A percentile compares a stretch with the other conserved stretches of the same genome.
phyloP scores from a whole-genome alignment of 495 filamentous ascomycete genomes.

The Penicillium robsamsonii region DNA sequence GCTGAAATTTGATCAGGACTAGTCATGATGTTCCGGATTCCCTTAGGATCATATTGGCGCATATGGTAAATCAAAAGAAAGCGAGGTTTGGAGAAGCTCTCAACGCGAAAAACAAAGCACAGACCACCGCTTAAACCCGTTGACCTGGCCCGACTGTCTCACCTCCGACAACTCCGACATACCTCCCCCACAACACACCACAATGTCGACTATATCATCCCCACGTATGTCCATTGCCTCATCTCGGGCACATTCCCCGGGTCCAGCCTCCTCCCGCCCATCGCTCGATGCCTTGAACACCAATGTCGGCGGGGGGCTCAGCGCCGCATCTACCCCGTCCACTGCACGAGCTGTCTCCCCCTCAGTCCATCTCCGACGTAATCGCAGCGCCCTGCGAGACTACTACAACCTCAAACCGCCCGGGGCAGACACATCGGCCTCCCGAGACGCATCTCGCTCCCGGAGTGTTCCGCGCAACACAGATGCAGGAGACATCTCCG shows the following conservation, averaged over 20 bases:
- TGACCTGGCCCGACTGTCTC: constrained; percentile 18
- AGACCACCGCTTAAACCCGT: constrained; percentile 33
- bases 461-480: constrained; percentile 42
- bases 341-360: constrained; percentile 49
- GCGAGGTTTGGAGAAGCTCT: constrained; percentile 3
- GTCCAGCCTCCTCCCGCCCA: constrained; percentile 66
- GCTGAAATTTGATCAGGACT: constrained; percentile 40
- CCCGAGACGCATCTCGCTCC: constrained; percentile 25
- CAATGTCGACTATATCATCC: constrained; percentile 77
- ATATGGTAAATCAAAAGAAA: constrained; percentile 5
- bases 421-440: constrained; percentile 23
- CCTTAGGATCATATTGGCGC: neutral
- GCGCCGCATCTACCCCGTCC: constrained; percentile 49
- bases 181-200: constrained; percentile 15
- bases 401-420: constrained; percentile 84
- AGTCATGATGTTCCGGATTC: constrained; percentile 29
- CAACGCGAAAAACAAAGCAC: constrained; percentile 20
- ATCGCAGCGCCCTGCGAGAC: constrained; percentile 82
- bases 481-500: constrained; percentile 38
- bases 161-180: constrained; percentile 5
- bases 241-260: constrained; percentile 57
- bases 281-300: constrained; percentile 63
- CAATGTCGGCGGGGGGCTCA: constrained; percentile 42
- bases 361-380: constrained; percentile 50
- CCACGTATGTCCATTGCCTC: constrained; percentile 69